A percentile compares a stretch with the other conserved stretches of the same genome.
Conservation (phyloP, 2,329 filamentous ascomycete species). For the Huntiella bhutanensis region DNA sequence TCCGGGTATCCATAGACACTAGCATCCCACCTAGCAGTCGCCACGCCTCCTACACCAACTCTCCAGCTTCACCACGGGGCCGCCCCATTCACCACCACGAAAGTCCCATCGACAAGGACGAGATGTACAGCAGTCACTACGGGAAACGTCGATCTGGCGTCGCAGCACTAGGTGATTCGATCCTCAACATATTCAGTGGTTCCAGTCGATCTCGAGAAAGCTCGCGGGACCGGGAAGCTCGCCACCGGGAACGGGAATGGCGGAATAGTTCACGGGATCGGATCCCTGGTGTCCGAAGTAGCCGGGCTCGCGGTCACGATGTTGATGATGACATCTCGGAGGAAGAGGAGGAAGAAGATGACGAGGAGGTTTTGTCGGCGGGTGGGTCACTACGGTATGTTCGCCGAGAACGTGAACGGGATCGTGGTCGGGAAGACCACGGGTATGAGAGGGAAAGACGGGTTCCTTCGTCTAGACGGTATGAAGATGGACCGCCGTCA, state of each 20-base stretch:
- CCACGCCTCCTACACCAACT: not conserved
- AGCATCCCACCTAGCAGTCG: not conserved
- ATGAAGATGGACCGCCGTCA: constrained; percentile 1
- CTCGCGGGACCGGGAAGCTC: constrained; percentile 3
- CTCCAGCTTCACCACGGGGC: constrained; percentile 4
- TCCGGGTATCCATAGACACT: constrained; percentile 5
- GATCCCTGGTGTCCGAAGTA: not conserved
- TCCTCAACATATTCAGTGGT: constrained; percentile 5
- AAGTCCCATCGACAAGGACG: constrained; percentile 4
- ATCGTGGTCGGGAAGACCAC: constrained; percentile 4
- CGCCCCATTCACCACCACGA: not conserved
- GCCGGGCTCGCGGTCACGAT: not conserved
- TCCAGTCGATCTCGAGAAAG: constrained; percentile 2
- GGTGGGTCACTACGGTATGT: not conserved
- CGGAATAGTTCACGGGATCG: not conserved
- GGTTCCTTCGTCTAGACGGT: not conserved
- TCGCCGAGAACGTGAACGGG: constrained; percentile 1
- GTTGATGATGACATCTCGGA: constrained; percentile 4
- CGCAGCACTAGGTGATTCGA: not conserved
- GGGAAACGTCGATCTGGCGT: constrained; percentile 5
- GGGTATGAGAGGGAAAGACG: constrained; percentile 7
- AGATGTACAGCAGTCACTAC: not conserved
- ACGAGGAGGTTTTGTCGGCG: constrained; percentile 1
- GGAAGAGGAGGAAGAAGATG: constrained; percentile 1
- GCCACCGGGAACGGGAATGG: constrained; percentile 7